Conservation (phyloP, 345 rosid species). For the Salix arbutifolia region DNA sequence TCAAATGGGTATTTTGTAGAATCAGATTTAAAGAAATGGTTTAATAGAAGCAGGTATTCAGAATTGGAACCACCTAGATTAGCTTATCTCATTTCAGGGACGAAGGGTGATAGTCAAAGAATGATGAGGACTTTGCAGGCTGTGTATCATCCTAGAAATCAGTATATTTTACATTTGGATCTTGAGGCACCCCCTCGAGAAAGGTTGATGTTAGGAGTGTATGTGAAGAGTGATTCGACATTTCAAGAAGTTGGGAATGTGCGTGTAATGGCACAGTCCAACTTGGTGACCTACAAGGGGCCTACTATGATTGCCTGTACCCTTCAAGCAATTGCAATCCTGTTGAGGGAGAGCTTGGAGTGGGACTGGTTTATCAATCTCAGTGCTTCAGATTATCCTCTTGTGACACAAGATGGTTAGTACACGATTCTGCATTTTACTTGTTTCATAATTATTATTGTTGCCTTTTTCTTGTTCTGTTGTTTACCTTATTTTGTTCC, state of each 20-base stretch:
- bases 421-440: slow-evolving; percentile 9
- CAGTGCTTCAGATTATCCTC: slow-evolving; percentile 93
- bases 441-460: background rate
- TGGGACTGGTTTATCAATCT: slow-evolving; percentile 98
- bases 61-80: slow-evolving; percentile 60
- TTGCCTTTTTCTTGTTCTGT: background rate
- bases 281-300: slow-evolving; percentile 88
- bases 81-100: slow-evolving; percentile 89
- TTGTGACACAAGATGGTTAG: slow-evolving; percentile 92
- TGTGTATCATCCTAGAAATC: slow-evolving; percentile 92
- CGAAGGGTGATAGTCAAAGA: slow-evolving; percentile 89
- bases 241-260: slow-evolving; percentile 80
- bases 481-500: background rate
- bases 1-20: slow-evolving; percentile 68
- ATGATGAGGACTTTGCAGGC: slow-evolving; percentile 93
- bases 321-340: slow-evolving; percentile 79
- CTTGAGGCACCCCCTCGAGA: slow-evolving; percentile 93
- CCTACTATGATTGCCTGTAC: slow-evolving; percentile 94
- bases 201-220: slow-evolving; percentile 59
- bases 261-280: slow-evolving; percentile 82
- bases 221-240: slow-evolving; percentile 66
- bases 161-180: slow-evolving; percentile 87
- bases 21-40: slow-evolving; percentile 43
- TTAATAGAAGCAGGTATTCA: slow-evolving; percentile 21
- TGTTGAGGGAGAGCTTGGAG: slow-evolving; percentile 74